A percentile compares a stretch with the other conserved stretches of the same genome.
These are phyloP conservation scores for Sanguinoderma infundibulare DNA, from an alignment of 1,284 basidiomycete genomes.

Conservation along the genomic window DNA sequence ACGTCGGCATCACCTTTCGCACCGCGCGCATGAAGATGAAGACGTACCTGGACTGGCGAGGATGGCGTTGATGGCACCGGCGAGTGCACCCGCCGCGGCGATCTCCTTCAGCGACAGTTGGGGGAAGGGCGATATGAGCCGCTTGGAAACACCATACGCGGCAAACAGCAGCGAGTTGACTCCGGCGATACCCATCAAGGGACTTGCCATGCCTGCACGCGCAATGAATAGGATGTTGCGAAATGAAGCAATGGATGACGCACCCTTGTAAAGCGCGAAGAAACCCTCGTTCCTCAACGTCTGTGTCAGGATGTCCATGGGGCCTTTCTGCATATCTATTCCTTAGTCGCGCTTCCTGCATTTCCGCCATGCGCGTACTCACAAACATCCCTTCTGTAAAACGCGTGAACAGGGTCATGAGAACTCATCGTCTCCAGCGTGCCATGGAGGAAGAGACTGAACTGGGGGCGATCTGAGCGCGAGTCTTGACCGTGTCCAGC, in stretches of 20 bases:
- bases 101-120: slow-evolving; percentile 81
- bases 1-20: not conserved
- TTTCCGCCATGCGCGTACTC: slow-evolving; percentile 38
- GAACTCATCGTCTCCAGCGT: not conserved
- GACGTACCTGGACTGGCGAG: slow-evolving; percentile 84
- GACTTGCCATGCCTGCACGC: slow-evolving; percentile 84
- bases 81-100: slow-evolving; percentile 87
- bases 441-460: slow-evolving; percentile 24
- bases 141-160: slow-evolving; percentile 82
- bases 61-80: slow-evolving; percentile 88
- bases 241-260: not conserved
- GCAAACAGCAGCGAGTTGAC: slow-evolving; percentile 97
- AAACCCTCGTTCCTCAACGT: slow-evolving; percentile 89
- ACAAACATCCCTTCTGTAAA: slow-evolving; percentile 79
- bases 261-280: slow-evolving; percentile 90
- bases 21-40: not conserved
- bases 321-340: slow-evolving; percentile 71
- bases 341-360: not conserved
- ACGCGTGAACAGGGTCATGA: slow-evolving; percentile 4
- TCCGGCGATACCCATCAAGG: slow-evolving; percentile 92
- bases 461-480: slow-evolving; percentile 82
- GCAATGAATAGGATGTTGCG: not conserved
- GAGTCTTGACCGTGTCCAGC: slow-evolving; percentile 86
- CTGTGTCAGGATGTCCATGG: slow-evolving; percentile 85
- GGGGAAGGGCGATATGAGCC: slow-evolving; percentile 87